Base-by-base conservation (phyloP, 495 filamentous ascomycete genomes). In the Glarea lozoyensis region DNA sequence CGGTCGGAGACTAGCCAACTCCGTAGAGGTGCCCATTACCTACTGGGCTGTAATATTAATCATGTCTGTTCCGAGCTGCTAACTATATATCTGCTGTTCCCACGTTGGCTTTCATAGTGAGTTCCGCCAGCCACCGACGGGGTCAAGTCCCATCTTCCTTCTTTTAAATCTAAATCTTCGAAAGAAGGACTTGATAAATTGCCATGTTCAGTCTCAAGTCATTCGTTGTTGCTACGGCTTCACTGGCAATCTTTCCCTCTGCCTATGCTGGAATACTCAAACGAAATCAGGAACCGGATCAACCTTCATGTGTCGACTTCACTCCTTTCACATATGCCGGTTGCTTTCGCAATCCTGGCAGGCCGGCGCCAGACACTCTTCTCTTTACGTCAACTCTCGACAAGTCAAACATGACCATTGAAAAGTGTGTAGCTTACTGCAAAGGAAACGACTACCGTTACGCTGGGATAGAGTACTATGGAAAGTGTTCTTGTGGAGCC, bases 381-480 rank as follows among this genome's bases (percentile, higher is more conserved):
- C 57, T 51, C 37, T 69, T 66, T 48, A 60, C 62, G 43, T 46
- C 40, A 9, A 38, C 38, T 22, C 53, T 61, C 15, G 40, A 59
- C 42, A 51, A 47, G 23, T 39, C 65, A 33, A 61, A 64, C 45
- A 71, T 69, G 61, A 75, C 71, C 0, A 58, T 73, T 19, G 70
- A 76, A 59, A 57, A 43, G 16, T 75, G 73, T 46, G 61, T 64
- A 30, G 61, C 70, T 38, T 62, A 64, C 40, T 76, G 73, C 62
- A 76, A 75, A 57, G 71, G 53, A 43, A 75, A 75, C 53, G 60
- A 62, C 43, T 75, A 68, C 43, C 60, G 71, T 13, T 72, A 75
- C 37, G 73, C 73, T 35, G 73, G 73, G 35, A 53, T 77, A 3
- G 65, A 70, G 52, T 77, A 75, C 53, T 69, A 70, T 46, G 69